A percentile compares a stretch with the other conserved stretches of the same genome.
Conservation (phyloP, 2,329 filamentous ascomycete genomes). For the Dactylellina leptospora region DNA sequence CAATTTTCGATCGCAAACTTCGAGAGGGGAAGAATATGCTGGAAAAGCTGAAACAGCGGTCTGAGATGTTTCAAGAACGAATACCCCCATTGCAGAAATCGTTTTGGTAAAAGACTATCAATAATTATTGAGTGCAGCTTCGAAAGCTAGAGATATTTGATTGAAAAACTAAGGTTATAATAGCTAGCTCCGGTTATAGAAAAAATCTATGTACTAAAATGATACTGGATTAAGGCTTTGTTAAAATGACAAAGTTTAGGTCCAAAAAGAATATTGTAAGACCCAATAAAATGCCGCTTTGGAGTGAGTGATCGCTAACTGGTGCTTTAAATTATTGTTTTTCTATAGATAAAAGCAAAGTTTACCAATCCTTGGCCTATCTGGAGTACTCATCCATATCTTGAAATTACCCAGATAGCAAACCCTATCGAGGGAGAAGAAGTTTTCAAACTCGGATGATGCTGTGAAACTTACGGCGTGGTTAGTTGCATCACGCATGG, state of each 20-base stretch:
- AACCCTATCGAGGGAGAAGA: conserved; percentile 14
- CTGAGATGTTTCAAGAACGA: no score
- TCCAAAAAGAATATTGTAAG: conserved; percentile 14
- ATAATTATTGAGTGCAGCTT: not conserved
- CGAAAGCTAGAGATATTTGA: conserved; percentile 9
- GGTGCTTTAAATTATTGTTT: no score
- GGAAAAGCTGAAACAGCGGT: conserved; percentile 2
- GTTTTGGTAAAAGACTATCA: not conserved
- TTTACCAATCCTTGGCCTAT: not conserved
- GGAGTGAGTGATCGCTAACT: no score
- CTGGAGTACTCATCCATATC: not conserved
- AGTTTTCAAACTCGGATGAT: conserved; percentile 22
- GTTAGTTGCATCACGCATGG: conserved; percentile 10
- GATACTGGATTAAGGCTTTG: conserved; percentile 21
- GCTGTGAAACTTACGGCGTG: conserved; percentile 9
- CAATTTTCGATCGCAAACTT: not conserved
- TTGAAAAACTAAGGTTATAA: conserved; percentile 9
- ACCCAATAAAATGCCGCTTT: no score
- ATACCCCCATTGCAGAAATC: not conserved
- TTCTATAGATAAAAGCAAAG: no score
- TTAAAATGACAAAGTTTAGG: conserved; percentile 1
- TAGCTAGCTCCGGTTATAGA: conserved; percentile 23
- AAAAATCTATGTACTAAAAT: not conserved
- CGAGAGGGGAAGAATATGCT: conserved; percentile 3
- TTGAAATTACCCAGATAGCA: conserved; percentile 3